Evolutionary conservation across 1,284 basidiomycete genomes (phyloP), one percentile per base, ranked within the genome.

Genomic region (Boletus holoroseus): DNA sequence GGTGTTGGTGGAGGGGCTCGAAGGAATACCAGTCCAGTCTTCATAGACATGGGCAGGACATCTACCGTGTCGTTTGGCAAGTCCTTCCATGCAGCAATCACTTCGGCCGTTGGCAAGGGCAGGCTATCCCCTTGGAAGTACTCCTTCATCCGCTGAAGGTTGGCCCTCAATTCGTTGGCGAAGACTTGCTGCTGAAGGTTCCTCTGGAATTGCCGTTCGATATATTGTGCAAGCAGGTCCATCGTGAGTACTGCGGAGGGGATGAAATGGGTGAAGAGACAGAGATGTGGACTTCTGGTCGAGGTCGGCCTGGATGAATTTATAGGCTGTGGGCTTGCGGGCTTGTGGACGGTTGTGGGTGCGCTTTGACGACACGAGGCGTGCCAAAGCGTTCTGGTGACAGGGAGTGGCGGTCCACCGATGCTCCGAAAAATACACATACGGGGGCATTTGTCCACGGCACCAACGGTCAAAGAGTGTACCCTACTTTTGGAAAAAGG

Each of bases 361-460:
- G 26, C 28, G 62, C 62, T 62, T 63, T 61, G 52, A 44, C 44
- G 24, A 40, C 65, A 63, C 58, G 66, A 68, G 65, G 58, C 59
- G 13, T 49, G 39, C 16, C 56, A 62, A 62, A 51, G 55, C 53
- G 46, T 44, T 42, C 20, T n/a, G 22, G 30, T 55, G 42, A 51
- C 49, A 49, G 38, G 44, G 31, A 60, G 48, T 59, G 58, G 58
- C 52, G 32, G 35, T 40, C 50, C 38, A 39, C 38, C n/a, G 28
- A 44, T 43, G 22, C 37, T 43, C 51, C 45, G 36, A 39, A 35
- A 31, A 57, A 58, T 35, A 20, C 42, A 49, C 26, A 37, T 24
- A 31, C 7, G 40, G 37, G n/a, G 26, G 6, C 32, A 44, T 35
- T 37, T 31, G n/a, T 41, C 39, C 24, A n/a, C 30, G 6, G 26